Percentiles rank a stretch among this genome's conserved stretches.
phyloP scores from a whole-genome alignment of 306 rosid species.

The Coriaria nepalensis region DNA sequence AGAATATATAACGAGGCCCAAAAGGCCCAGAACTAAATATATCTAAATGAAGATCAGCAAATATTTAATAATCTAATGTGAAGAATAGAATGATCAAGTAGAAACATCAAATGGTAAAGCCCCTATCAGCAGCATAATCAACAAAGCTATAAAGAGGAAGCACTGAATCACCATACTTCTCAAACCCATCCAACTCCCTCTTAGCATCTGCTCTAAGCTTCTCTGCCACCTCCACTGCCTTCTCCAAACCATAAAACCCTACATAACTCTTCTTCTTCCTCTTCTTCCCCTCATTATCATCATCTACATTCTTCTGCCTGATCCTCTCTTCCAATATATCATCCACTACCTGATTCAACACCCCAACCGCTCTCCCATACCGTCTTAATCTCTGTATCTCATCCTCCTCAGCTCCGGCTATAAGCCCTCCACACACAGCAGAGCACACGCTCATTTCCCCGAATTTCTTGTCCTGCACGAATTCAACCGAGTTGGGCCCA shows the following conservation, averaged over 20 bases:
- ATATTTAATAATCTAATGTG: not conserved
- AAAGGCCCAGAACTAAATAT: not conserved
- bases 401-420: conserved; percentile 68
- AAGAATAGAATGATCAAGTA: conserved; percentile 13
- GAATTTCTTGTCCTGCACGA: conserved; percentile 76
- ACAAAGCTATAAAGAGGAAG: conserved; percentile 82
- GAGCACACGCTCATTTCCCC: conserved; percentile 95
- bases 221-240: conserved; percentile 63
- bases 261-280: conserved; percentile 59
- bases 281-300: conserved; percentile 12
- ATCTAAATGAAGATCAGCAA: not conserved
- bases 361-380: conserved; percentile 85
- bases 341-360: conserved; percentile 57
- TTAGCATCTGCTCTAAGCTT: conserved; percentile 65
- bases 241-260: conserved; percentile 56
- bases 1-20: not conserved
- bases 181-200: conserved; percentile 69
- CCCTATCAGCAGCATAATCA: conserved; percentile 78
- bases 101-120: conserved; percentile 40
- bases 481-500: conserved; percentile 48
- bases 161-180: conserved; percentile 55
- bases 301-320: conserved; percentile 11
- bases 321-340: conserved; percentile 46
- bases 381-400: conserved; percentile 74
- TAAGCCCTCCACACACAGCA: conserved; percentile 82